A percentile compares a stretch with the other conserved stretches of the same genome.
Conservation (phyloP, 2,329 filamentous ascomycete species). For the Myriosclerotinia duriaeana region DNA sequence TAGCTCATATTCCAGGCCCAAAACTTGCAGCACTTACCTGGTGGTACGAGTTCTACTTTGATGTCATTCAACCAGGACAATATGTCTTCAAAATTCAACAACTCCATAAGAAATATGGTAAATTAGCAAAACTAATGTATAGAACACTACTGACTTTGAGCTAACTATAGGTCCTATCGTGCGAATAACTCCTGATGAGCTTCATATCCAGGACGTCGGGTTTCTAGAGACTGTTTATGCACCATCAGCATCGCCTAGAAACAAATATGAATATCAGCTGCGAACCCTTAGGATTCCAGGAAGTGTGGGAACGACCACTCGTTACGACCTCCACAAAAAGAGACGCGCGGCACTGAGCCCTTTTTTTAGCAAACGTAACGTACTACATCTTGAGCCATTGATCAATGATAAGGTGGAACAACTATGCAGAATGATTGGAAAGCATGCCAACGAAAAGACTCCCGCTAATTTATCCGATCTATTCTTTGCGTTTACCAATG, state of each 20-base stretch:
- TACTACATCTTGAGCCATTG: constrained; percentile 28
- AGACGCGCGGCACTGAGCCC: constrained; percentile 27
- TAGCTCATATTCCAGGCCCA: background rate
- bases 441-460: background rate
- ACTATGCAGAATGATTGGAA: constrained; percentile 8
- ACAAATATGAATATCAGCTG: constrained; percentile 24
- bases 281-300: constrained; percentile 10
- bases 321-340: constrained; percentile 29
- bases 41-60: constrained; percentile 44
- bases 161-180: constrained; percentile 39
- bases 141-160: background rate
- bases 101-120: constrained; percentile 45
- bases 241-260: constrained; percentile 2
- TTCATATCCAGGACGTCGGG: constrained; percentile 39
- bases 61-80: constrained; percentile 45
- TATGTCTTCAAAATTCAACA: constrained; percentile 46
- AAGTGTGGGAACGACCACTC: constrained; percentile 21
- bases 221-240: constrained; percentile 46
- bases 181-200: constrained; percentile 37
- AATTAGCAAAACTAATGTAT: background rate
- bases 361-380: constrained; percentile 29
- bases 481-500: background rate
- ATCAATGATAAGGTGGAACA: constrained; percentile 30
- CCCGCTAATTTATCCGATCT: background rate
- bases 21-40: constrained; percentile 23